These are phyloP conservation scores for Polyplosphaeria fusca DNA, from an alignment of 495 filamentous ascomycete genomes.

Conservation along the genomic window DNA sequence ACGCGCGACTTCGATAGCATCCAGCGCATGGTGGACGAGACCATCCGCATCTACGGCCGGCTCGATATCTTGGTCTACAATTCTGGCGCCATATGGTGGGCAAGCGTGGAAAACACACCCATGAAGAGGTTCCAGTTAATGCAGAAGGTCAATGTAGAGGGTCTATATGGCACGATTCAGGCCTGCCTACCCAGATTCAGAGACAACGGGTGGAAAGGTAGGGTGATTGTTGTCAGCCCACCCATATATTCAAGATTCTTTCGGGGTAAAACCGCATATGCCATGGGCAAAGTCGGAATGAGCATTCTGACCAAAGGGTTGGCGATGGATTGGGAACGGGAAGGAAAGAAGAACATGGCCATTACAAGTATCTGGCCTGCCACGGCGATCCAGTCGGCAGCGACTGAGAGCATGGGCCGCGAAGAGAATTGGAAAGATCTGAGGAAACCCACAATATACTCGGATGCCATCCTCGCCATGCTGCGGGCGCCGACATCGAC, in stretches of 20 bases:
- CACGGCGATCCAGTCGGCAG: conserved; percentile 64
- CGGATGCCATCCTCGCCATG: conserved; percentile 75
- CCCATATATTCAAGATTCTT: conserved; percentile 86
- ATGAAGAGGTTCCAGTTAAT: conserved; percentile 77
- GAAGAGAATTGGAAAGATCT: conserved; percentile 53
- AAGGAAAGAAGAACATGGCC: conserved; percentile 65
- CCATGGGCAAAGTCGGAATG: conserved; percentile 85
- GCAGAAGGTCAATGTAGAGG: conserved; percentile 77
- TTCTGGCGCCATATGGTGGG: conserved; percentile 85
- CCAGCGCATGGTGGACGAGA: conserved; percentile 57
- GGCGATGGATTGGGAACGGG: conserved; percentile 75
- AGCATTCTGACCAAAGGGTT: conserved; percentile 75
- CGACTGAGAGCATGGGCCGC: conserved; percentile 53
- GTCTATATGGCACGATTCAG: conserved; percentile 67
- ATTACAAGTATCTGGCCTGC: conserved; percentile 84
- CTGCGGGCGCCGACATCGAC: conserved; percentile 55
- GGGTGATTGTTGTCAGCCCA: conserved; percentile 78
- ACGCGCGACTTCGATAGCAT: conserved; percentile 63
- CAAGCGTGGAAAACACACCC: conserved; percentile 68
- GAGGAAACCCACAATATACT: conserved; percentile 70
- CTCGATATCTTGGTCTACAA: conserved; percentile 80
- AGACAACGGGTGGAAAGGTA: conserved; percentile 51
- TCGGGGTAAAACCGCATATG: conserved; percentile 81
- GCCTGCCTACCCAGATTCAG: conserved; percentile 61
- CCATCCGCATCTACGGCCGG: conserved; percentile 56